Evolutionary conservation across 139 green algal genomes (phyloP), one percentile per base, ranked within the genome.

Genomic region (Penium margaritaceum): DNA sequence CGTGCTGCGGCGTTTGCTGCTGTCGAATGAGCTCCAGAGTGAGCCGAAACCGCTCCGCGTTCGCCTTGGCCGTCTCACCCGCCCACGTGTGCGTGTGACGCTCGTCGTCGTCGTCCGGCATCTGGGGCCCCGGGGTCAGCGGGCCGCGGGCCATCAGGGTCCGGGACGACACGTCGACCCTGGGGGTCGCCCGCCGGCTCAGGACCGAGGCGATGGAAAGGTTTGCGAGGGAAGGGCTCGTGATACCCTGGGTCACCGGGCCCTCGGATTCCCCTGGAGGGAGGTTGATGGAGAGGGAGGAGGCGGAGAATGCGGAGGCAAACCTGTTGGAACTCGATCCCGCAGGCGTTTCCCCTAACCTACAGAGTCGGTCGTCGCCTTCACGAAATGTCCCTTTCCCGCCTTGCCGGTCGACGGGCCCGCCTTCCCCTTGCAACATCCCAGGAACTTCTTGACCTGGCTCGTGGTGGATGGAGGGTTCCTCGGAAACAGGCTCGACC

Each of bases 1-100:
- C 24, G 24, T 60, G 51, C 41, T 51, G 41, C 41, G 7, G 41
- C 41, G 7, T 7, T 24, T 60, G 51, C 51, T 60, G 51, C 51
- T 33, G 24, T 6, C 17, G 15, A 6, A 60, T 24, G 17, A 60
- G 29, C 51, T 60, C 51, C 51, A 60, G 51, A 24, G 55, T 29
- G 15, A 64, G 55, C 27, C 21, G 21, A 24, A 64, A 29, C 55
- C 55, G 27, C 55, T 64, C 27, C 55, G 24, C 55, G 15, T 64
- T 29, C 7, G 29, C 29, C 1, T 32, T 24, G 15, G 55, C 55
- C 55, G 17, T 32, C 15, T 64, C 55, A 35, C 55, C 55, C 29
- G 55, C 34, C 55, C 55, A 64, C 27, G 55, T 64, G 27, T 64
- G 27, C 27, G n/a, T n/a, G n/a, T n/a, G n/a, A n/a, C 27, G 36